Conservation (phyloP, 768 basidiomycete genomes). For the Chalciporus sphaerocephalus region DNA sequence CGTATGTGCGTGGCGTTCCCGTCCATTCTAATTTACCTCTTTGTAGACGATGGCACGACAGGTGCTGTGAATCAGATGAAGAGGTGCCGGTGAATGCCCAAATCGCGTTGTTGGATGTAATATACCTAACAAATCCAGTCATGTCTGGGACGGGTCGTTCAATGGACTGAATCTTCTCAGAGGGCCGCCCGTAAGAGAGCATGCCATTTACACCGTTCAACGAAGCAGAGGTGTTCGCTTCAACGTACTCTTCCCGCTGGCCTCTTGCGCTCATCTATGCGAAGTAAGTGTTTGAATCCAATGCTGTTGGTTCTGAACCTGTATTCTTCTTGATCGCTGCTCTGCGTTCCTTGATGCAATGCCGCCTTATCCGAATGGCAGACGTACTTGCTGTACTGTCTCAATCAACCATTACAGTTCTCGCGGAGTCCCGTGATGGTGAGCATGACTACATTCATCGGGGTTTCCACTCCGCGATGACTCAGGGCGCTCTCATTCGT, state of each 20-base stretch:
- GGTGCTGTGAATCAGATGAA: slow-evolving; percentile 4
- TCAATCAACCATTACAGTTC: not conserved
- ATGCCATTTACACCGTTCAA: no score
- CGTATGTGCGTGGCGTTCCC: not conserved
- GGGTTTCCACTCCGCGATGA: slow-evolving; percentile 5
- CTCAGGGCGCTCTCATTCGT: not conserved
- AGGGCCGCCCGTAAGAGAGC: not conserved
- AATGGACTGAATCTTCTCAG: not conserved
- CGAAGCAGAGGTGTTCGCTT: not conserved
- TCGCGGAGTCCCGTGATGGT: not conserved
- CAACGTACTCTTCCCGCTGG: no score
- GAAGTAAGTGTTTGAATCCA: no score
- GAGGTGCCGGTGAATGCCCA: not conserved
- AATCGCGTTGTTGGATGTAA: not conserved
- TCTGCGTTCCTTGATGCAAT: not conserved
- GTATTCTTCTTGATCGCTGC: not conserved
- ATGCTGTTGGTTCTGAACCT: no score
- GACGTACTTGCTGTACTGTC: not conserved
- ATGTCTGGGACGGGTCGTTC: not conserved
- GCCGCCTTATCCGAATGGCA: not conserved
- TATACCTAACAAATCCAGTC: not conserved
- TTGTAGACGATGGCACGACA: not conserved
- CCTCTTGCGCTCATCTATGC: no score
- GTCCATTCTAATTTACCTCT: not conserved
- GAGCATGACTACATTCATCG: slow-evolving; percentile 9